Conservation (phyloP, 495 filamentous ascomycete genomes). For the Neurospora tetraspora region DNA sequence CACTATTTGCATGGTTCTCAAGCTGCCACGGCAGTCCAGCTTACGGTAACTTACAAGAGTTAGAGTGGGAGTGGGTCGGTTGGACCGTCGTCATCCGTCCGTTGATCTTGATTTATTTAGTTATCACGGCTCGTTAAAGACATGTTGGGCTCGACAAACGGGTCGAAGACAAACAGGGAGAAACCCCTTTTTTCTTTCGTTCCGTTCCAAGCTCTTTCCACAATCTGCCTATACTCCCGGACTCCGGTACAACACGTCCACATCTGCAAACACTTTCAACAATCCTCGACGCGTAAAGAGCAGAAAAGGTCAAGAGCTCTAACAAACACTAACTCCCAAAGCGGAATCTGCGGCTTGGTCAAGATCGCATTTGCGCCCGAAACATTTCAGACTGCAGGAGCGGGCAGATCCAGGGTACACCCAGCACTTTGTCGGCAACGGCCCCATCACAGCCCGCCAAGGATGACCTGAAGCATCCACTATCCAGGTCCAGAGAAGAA, state of each 20-base stretch:
- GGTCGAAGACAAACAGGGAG: background rate
- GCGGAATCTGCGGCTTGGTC: background rate
- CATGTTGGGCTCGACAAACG: background rate
- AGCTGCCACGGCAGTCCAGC: background rate
- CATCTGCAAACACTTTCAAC: background rate
- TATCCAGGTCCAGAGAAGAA: background rate
- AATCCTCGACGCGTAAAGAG: background rate
- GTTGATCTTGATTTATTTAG: background rate
- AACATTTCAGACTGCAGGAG: background rate
- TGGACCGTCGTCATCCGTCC: background rate
- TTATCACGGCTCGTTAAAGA: background rate
- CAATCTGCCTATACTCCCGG: background rate
- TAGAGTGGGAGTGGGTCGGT: background rate
- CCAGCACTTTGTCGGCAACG: background rate
- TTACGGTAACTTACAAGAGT: background rate
- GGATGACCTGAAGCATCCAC: background rate
- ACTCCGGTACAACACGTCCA: background rate
- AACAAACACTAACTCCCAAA: background rate
- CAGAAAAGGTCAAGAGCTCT: background rate
- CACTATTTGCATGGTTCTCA: background rate
- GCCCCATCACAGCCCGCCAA: background rate
- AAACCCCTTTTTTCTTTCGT: background rate
- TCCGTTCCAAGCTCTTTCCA: background rate
- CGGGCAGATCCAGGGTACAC: background rate
- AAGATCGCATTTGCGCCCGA: background rate